Evolutionary conservation across 495 filamentous ascomycete species (phyloP).

Genomic region (Penicillium antarcticum): DNA sequence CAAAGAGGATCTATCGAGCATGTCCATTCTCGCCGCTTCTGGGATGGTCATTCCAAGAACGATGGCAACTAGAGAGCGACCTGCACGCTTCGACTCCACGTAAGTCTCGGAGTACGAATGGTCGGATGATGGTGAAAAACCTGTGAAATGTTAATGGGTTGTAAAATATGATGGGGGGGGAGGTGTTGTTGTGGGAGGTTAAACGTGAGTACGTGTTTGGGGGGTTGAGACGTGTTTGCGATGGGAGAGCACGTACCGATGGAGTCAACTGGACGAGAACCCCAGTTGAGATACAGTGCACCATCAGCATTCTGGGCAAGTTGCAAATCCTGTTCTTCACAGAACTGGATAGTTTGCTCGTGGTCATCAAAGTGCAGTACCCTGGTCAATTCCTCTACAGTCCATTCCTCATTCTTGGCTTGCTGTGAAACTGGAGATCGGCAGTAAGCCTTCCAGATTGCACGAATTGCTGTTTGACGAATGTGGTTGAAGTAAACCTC

Average conservation of each 20-base stretch:
- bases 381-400: slow-evolving; percentile 59
- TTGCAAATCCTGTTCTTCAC: slow-evolving; percentile 62
- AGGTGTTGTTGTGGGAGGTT: background rate
- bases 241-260: slow-evolving; percentile 32
- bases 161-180: background rate
- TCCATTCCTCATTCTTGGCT: slow-evolving; percentile 74
- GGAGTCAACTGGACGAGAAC: slow-evolving; percentile 39
- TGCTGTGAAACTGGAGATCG: slow-evolving; percentile 56
- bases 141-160: slow-evolving; percentile 19
- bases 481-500: slow-evolving; percentile 85
- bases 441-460: slow-evolving; percentile 58
- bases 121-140: slow-evolving; percentile 42
- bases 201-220: background rate
- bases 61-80: slow-evolving; percentile 45
- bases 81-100: slow-evolving; percentile 51
- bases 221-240: slow-evolving; percentile 1
- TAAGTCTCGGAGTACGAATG: slow-evolving; percentile 48
- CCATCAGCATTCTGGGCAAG: slow-evolving; percentile 52
- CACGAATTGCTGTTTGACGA: slow-evolving; percentile 70
- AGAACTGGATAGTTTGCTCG: slow-evolving; percentile 67
- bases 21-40: slow-evolving; percentile 43
- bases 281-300: slow-evolving; percentile 52
- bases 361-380: slow-evolving; percentile 71
- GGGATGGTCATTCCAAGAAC: slow-evolving; percentile 50
- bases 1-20: slow-evolving; percentile 40